Evolutionary conservation across 2,329 filamentous ascomycete species (phyloP), one percentile per base, ranked within the genome.

Genomic region (Colletotrichum sansevieriae): DNA sequence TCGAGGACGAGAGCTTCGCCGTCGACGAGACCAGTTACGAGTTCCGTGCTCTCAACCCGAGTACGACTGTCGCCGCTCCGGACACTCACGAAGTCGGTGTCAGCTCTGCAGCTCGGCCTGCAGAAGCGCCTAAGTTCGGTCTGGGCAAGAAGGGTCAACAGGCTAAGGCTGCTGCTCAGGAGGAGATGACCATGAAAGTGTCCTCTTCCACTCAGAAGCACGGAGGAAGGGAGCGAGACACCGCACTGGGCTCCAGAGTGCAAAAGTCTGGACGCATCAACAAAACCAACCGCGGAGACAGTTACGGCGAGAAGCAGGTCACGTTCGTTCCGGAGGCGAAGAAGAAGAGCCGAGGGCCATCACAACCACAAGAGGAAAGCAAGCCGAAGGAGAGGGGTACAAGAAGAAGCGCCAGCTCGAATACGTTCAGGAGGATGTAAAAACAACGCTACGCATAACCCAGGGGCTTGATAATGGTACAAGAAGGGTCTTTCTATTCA

Each of bases 1-100:
- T 98, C 82, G 91, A 98, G 76, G 94, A 98, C 78, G 92, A 95
- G 74, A 95, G 97, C 65, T 98, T 97, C 79, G 88, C 88, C 74
- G 92, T 99, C 68, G 95, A 99, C 78, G 96, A 99, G 81, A 91
- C 83, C 44, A 97, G 91, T 71, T 87, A 90, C 75, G 95, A 98
- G 78, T 99, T 97, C 84, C 88, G 90, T 68, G 87, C 91, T 52
- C 90, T 97, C 80, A 99, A 99, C 77, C 94, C 96, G 4, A 97
- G 93, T 79, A 96, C 93, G 4, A 75, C 59, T 33, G 64, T 68
- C n/a, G 41, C 58, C 25, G 60, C 71, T 71, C 70, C 63, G 66
- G 71, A 69, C 65, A 22, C 56, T 41, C 63, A 70, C 63, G 67
- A 68, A 37, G 58, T 70, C 20, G 67, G 63, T 58, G 52, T 67